Conservation (phyloP, 129 eudicot species). For the Logfia minima region DNA sequence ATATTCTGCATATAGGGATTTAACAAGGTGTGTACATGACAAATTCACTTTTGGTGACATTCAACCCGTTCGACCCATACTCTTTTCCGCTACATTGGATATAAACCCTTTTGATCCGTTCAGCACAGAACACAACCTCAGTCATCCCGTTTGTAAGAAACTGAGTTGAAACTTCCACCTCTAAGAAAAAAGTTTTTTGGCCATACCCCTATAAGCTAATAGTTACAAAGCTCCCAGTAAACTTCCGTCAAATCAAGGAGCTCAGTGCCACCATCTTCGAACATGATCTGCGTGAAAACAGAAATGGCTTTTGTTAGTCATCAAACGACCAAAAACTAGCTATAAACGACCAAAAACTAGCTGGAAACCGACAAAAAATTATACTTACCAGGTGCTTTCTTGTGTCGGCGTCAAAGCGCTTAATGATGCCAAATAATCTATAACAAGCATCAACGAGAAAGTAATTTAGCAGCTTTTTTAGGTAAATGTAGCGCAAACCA, state of each 20-base stretch:
- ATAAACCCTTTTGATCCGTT: neutral
- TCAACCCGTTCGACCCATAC: neutral
- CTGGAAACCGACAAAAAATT: neutral
- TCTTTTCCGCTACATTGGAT: neutral
- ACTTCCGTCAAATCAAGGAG: constrained; percentile 78
- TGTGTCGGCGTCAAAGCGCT: constrained; percentile 56
- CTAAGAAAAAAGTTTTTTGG: neutral
- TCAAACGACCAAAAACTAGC: constrained; percentile 17
- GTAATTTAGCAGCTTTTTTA: neutral
- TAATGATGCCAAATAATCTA: constrained; percentile 77
- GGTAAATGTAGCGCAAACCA: neutral
- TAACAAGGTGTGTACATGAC: neutral
- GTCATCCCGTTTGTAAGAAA: neutral
- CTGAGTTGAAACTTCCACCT: neutral
- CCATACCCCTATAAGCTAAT: constrained; percentile 35
- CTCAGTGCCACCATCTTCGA: constrained; percentile 66
- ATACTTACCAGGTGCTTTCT: constrained; percentile 73
- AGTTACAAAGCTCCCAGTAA: constrained; percentile 75
- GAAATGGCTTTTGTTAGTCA: neutral
- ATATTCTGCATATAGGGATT: neutral
- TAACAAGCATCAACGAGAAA: constrained; percentile 6
- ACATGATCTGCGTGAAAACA: constrained; percentile 64
- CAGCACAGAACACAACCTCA: neutral
- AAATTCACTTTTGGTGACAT: neutral
- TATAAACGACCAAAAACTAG: constrained; percentile 6